A percentile compares a stretch with the other conserved stretches of the same genome.
These are phyloP conservation scores for Ustilago bromivora DNA, from an alignment of 1,284 basidiomycete genomes.

Conservation along the genomic window DNA sequence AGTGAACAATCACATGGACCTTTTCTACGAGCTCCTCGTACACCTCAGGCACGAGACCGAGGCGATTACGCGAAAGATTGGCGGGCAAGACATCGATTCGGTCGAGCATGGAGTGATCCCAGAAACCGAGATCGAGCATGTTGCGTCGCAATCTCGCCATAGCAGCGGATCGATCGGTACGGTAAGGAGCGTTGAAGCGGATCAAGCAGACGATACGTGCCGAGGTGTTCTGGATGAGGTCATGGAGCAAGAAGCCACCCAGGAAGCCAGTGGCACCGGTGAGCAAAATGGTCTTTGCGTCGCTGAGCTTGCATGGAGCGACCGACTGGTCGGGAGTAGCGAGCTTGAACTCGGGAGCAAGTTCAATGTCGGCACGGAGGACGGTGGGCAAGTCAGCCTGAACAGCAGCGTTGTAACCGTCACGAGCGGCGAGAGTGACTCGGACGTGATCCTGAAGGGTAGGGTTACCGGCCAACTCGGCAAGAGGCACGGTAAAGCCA, in stretches of 20 bases:
- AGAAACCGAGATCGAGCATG: constrained; percentile 68
- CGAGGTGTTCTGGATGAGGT: constrained; percentile 61
- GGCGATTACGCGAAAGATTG: constrained; percentile 61
- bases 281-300: constrained; percentile 64
- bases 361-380: constrained; percentile 58
- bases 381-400: constrained; percentile 69
- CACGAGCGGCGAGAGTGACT: constrained; percentile 57
- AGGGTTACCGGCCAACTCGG: constrained; percentile 59
- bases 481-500: constrained; percentile 65
- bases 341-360: constrained; percentile 62
- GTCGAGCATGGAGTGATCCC: constrained; percentile 65
- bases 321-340: constrained; percentile 20
- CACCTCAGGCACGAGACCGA: constrained; percentile 58
- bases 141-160: constrained; percentile 66
- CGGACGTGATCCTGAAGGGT: constrained; percentile 64
- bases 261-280: constrained; percentile 70
- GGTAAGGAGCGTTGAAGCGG: constrained; percentile 64
- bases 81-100: constrained; percentile 67
- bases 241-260: constrained; percentile 67
- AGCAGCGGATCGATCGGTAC: constrained; percentile 63
- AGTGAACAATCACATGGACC: constrained; percentile 67
- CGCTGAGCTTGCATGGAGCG: constrained; percentile 39
- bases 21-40: constrained; percentile 60
- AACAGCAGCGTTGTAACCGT: constrained; percentile 65
- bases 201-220: constrained; percentile 69